phyloP scores from a whole-genome alignment of 1,284 basidiomycete genomes.

The Fomitopsis betulina region DNA sequence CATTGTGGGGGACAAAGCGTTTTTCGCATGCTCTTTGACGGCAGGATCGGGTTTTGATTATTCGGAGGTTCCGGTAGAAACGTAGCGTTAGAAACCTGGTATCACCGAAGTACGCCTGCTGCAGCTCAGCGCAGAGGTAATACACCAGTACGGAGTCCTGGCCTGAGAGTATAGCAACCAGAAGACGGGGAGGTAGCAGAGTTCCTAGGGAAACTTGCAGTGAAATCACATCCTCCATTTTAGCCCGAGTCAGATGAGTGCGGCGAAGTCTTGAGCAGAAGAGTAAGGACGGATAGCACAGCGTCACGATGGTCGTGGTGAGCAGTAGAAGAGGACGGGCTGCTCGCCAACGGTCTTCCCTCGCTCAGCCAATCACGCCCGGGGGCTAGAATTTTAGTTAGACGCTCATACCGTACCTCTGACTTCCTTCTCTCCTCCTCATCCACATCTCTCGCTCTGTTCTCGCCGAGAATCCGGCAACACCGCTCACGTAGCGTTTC shows the following conservation, averaged over 20 bases:
- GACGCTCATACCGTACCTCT: neutral
- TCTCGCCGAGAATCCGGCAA: neutral
- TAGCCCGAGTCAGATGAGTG: no score
- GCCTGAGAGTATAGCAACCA: neutral
- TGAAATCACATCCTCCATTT: neutral
- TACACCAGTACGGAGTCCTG: neutral
- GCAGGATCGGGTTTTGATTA: neutral
- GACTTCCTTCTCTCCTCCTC: neutral
- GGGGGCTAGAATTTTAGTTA: neutral
- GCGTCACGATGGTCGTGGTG: neutral
- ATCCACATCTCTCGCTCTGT: neutral
- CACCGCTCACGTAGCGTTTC: no score
- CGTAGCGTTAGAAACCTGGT: neutral
- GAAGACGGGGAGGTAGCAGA: no score
- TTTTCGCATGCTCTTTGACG: neutral
- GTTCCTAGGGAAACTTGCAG: neutral
- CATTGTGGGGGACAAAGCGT: neutral
- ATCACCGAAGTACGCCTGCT: neutral
- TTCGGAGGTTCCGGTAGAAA: neutral
- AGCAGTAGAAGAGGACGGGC: neutral
- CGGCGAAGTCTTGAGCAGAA: no score
- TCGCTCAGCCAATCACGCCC: conserved; percentile 1
- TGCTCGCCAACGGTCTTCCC: neutral
- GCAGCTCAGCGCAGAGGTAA: neutral
- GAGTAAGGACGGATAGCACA: no score